Evolutionary conservation across 1,284 basidiomycete genomes (phyloP), one percentile per base, ranked within the genome.

Genomic region (Caloboletus inedulis): DNA sequence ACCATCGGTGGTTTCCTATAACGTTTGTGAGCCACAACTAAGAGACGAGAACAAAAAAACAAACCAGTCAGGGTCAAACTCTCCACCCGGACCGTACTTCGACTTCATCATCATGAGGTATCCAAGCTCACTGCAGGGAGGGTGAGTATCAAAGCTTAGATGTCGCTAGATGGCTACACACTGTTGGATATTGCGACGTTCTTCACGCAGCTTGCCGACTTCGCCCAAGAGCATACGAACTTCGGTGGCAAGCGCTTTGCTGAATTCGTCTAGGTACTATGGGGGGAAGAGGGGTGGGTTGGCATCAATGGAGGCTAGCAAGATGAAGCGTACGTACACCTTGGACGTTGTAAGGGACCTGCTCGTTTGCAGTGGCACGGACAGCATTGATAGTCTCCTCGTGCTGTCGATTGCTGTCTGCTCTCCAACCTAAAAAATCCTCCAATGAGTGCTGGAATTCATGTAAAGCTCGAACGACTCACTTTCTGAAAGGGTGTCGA

Each of bases 251-350:
- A 90, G 70, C 2, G 87, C 84, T 64, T 83, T 87, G 66, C 86
- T 89, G 69, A 91, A 91, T 51, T 90, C 87, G 57, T 89, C 86
- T 18, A 90, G 75, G 62, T 89, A 89, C 82, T 84, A 47, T 33
- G 31, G 33, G 35, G 2, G 3, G 36, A 27, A 3, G 21, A 10
- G 7, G 36, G 35, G n/a, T 14, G 36, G 10, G 18, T 47, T 12
- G 16, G 44, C 14, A 31, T 23, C 4, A 23, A 30, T 9, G 21
- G 18, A 10, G 8, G 18, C 16, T 16, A 30, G 19, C 16, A 48
- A 10, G 31, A 30, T 31, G 10, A 23, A 30, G 29, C 29, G 3
- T 45, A 57, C 59, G 29, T 71, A 89, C 86, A 30, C 79, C 79
- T 75, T 87, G 84, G 7, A 90, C 81, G 56, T 90, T 89, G 75